phyloP scores from a whole-genome alignment of 176 grass and related monocot genomes.

The Tillandsia fasciculata region DNA sequence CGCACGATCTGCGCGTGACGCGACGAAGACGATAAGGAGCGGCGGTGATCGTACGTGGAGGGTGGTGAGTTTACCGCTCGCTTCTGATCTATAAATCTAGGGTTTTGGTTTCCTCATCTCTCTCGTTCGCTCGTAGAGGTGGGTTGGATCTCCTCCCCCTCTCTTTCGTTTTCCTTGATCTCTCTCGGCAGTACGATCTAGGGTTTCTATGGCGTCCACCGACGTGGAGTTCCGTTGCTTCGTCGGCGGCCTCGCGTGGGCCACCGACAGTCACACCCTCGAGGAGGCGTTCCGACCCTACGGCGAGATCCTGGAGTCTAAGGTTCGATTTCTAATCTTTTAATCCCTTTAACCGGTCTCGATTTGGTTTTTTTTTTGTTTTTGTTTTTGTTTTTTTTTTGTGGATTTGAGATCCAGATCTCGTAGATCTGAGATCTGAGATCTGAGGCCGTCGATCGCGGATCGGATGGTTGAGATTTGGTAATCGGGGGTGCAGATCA shows the following conservation, averaged over 20 bases:
- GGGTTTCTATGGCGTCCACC: background rate
- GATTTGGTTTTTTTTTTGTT: background rate
- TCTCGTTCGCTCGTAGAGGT: background rate
- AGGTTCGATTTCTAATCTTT: slow-evolving; percentile 29
- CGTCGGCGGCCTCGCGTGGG: slow-evolving; percentile 92
- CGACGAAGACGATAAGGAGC: background rate
- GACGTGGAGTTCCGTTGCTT: slow-evolving; percentile 62
- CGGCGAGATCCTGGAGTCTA: slow-evolving; percentile 79
- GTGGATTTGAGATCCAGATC: background rate
- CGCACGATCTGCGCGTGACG: background rate
- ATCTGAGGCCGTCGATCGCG: background rate
- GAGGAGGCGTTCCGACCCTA: slow-evolving; percentile 62
- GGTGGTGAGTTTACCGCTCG: background rate
- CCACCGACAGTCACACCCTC: slow-evolving; percentile 56
- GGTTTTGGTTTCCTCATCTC: background rate
- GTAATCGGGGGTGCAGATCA: slow-evolving; percentile 34
- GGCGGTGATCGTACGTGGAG: background rate
- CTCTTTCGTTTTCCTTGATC: background rate
- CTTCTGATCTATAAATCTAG: background rate
- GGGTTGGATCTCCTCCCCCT: slow-evolving; percentile 4
- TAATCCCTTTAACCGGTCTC: background rate
- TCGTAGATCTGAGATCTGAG: background rate
- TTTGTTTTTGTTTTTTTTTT: background rate
- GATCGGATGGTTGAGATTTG: too few relatives aligned
- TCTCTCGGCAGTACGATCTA: background rate